These are phyloP conservation scores for Yamadazyma trypodendri DNA, from an alignment of 1,139 yeast genomes.

Conservation along the genomic window DNA sequence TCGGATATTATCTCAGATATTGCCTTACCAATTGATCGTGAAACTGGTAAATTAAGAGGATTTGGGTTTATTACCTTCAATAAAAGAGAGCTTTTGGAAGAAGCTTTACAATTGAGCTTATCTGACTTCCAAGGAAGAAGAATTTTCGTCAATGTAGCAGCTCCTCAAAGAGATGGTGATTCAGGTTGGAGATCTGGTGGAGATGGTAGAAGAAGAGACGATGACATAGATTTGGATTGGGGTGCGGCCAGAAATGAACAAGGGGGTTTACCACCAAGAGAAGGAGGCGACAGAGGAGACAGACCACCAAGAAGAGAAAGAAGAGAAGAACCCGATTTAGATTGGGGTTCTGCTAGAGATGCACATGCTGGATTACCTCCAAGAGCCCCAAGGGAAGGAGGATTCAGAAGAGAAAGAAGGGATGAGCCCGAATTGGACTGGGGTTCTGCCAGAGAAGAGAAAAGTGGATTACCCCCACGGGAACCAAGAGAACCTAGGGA, in stretches of 20 bases:
- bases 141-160: conserved; percentile 86
- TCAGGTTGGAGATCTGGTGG: conserved; percentile 48
- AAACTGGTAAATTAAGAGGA: conserved; percentile 68
- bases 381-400: conserved; percentile 31
- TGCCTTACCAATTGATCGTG: conserved; percentile 64
- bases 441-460: conserved; percentile 38
- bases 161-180: conserved; percentile 63
- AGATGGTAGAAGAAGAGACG: conserved; percentile 37
- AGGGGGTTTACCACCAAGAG: conserved; percentile 40
- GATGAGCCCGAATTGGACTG: conserved; percentile 60
- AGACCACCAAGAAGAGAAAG: conserved; percentile 17
- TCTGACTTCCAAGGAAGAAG: conserved; percentile 71
- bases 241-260: conserved; percentile 35
- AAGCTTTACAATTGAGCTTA: conserved; percentile 65
- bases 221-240: conserved; percentile 62
- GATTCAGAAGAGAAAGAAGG: conserved; percentile 30
- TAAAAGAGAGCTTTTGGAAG: conserved; percentile 65
- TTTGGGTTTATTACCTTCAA: conserved; percentile 83
- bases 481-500: conserved; percentile 37
- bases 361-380: conserved; percentile 34
- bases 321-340: conserved; percentile 53
- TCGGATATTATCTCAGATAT: conserved; percentile 55
- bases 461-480: conserved; percentile 38
- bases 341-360: conserved; percentile 50
- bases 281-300: conserved; percentile 34